A percentile compares a stretch with the other conserved stretches of the same genome.
These are phyloP conservation scores for Fomitopsis betulina DNA, from an alignment of 1,284 basidiomycete genomes.

Conservation along the genomic window DNA sequence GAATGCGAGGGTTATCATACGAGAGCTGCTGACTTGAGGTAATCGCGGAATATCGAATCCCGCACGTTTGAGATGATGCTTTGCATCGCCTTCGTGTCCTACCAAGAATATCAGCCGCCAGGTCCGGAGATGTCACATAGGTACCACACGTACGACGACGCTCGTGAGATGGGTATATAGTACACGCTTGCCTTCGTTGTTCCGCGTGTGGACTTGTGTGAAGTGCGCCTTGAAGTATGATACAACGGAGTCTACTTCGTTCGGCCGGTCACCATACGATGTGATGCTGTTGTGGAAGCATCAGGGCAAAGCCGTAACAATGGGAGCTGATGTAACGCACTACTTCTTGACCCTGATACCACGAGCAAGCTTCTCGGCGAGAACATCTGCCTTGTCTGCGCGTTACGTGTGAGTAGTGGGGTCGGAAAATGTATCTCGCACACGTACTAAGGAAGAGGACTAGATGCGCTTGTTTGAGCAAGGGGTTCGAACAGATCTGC, in stretches of 20 bases:
- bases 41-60: conserved; percentile 32
- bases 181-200: conserved; percentile 73
- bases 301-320: background rate
- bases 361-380: conserved; percentile 61
- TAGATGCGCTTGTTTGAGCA: conserved; percentile 73
- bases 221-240: conserved; percentile 83
- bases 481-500: conserved; percentile 74
- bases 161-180: conserved; percentile 78
- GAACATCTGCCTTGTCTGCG: conserved; percentile 72
- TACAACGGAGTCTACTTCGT: conserved; percentile 75
- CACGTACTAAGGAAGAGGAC: conserved; percentile 73
- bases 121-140: background rate
- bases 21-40: conserved; percentile 30
- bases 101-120: conserved; percentile 1
- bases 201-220: conserved; percentile 72
- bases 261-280: conserved; percentile 72
- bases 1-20: conserved; percentile 16
- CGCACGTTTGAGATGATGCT: conserved; percentile 70
- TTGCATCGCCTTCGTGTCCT: conserved; percentile 80
- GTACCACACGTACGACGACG: conserved; percentile 54
- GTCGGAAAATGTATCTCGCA: background rate
- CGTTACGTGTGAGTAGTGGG: background rate
- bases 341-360: conserved; percentile 74
- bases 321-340: conserved; percentile 36
- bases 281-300: conserved; percentile 52